These are phyloP conservation scores for Myriangium duriaei DNA, from an alignment of 2,329 filamentous ascomycete genomes.

Conservation along the genomic window DNA sequence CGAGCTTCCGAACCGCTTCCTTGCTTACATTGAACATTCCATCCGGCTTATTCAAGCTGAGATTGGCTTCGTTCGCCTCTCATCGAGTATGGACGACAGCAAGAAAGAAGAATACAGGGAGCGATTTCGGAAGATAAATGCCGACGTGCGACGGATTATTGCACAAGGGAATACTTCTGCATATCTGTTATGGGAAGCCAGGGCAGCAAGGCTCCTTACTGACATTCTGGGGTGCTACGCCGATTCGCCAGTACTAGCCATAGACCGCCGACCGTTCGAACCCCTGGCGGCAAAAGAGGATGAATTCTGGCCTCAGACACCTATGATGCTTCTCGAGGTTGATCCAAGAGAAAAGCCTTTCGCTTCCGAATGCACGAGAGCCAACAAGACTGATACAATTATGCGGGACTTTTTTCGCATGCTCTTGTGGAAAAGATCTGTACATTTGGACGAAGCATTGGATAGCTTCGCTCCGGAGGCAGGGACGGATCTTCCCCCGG, in stretches of 20 bases:
- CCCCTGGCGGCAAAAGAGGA: constrained; percentile 45
- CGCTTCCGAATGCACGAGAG: constrained; percentile 18
- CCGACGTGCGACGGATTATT: constrained; percentile 2
- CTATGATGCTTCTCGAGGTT: constrained; percentile 52
- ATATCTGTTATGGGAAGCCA: constrained; percentile 2
- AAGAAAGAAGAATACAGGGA: neutral
- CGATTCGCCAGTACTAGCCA: constrained; percentile 35
- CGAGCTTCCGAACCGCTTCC: neutral
- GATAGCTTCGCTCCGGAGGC: constrained; percentile 49
- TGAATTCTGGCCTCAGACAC: constrained; percentile 56
- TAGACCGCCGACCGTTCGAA: constrained; percentile 60
- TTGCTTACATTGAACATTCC: neutral
- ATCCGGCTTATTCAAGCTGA: constrained; percentile 1
- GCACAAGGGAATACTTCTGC: neutral
- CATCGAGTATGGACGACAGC: neutral
- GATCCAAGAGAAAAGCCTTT: constrained; percentile 39
- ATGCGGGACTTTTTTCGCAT: constrained; percentile 37
- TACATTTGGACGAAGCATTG: constrained; percentile 34
- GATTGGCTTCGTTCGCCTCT: neutral
- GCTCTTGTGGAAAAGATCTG: constrained; percentile 25
- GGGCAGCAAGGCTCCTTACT: constrained; percentile 1
- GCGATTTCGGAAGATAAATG: neutral
- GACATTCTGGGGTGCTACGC: neutral
- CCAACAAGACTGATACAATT: constrained; percentile 15
- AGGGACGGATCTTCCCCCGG: constrained; percentile 37